Evolutionary conservation across 176 grass and related monocot genomes (phyloP), one percentile per base, ranked within the genome.

Genomic region (Oryza officinalis): DNA sequence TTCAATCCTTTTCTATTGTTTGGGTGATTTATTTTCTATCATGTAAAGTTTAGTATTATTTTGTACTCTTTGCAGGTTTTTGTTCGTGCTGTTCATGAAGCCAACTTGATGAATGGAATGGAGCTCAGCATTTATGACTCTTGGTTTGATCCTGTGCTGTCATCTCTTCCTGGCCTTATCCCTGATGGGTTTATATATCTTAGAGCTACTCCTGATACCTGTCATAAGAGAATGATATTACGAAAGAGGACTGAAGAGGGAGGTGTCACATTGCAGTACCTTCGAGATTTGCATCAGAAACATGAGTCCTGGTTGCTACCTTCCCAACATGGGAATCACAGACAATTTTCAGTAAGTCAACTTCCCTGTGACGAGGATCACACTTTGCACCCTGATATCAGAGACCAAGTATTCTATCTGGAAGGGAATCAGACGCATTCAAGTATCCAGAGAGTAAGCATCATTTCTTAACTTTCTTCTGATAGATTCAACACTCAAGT

Each of bases 121-220:
- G 93, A 95, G 72, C 91, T 90, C 27, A 92, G 90, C 90, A 92
- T 95, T 69, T 95, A 95, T 28, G 88, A 95, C 47, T 92, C 90
- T 33, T 95, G 93, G 93, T 95, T 95, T 88, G 93, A 95, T 72
- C 93, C 88, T 64, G 88, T 95, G 32, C 59, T 95, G 27, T 90
- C 85, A 74, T 90, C 73, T 79, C 74, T 92, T 76, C 90, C 90
- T 15, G 85, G 88, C 18, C 90, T 92, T 41, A 41, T 95, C 52
- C 90, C 87, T 68, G 93, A 95, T 74, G 90, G 90, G 12, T 92
- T 90, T 81, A 92, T 95, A 78, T 92, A 95, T 73, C 84, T 95
- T 65, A 87, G 90, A 72, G 93, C 93, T 83, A 92, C 54, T 23
- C 90, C 90, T 81, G 93, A 95, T 76, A 92, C 88, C 23, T 95